Evolutionary conservation across 352 stramenopile genomes (phyloP).

Genomic region (Phytophthora fragariae): DNA sequence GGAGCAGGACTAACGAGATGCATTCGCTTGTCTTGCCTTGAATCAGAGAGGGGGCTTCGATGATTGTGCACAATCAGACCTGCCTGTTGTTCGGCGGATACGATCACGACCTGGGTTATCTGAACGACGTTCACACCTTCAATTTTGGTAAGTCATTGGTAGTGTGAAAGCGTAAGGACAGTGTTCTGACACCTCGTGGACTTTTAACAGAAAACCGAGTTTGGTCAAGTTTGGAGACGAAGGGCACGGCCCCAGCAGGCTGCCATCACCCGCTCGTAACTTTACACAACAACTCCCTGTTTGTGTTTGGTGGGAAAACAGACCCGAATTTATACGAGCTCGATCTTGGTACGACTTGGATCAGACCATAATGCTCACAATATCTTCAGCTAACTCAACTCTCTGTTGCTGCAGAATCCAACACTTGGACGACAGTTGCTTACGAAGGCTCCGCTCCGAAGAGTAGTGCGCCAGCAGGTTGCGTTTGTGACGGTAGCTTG

Average conservation of each 20-base stretch:
- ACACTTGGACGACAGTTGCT: conserved; percentile 67
- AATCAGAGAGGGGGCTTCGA: conserved; percentile 86
- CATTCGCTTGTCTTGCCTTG: not conserved
- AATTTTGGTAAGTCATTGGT: conserved; percentile 84
- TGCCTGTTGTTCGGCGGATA: conserved; percentile 97
- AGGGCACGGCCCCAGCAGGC: conserved; percentile 91
- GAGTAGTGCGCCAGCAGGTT: conserved; percentile 93
- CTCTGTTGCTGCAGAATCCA: conserved; percentile 52
- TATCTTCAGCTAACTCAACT: not conserved
- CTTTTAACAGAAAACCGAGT: conserved; percentile 54
- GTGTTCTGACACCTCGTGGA: not conserved
- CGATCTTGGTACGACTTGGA: conserved; percentile 60
- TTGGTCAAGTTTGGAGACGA: conserved; percentile 92
- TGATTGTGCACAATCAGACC: conserved; percentile 92
- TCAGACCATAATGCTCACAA: not conserved
- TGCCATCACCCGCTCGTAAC: conserved; percentile 95
- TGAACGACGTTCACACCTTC: conserved; percentile 97
- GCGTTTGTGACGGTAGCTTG: conserved; percentile 91
- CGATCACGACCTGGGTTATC: conserved; percentile 94
- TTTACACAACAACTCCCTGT: conserved; percentile 93
- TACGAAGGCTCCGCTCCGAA: conserved; percentile 73
- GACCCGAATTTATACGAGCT: conserved; percentile 97
- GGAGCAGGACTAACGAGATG: not conserved
- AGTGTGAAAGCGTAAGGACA: not conserved
- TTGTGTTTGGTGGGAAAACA: conserved; percentile 94